These are phyloP conservation scores for Fusarium sp. DNA, from an alignment of 2,329 filamentous ascomycete genomes.

Conservation along the genomic window DNA sequence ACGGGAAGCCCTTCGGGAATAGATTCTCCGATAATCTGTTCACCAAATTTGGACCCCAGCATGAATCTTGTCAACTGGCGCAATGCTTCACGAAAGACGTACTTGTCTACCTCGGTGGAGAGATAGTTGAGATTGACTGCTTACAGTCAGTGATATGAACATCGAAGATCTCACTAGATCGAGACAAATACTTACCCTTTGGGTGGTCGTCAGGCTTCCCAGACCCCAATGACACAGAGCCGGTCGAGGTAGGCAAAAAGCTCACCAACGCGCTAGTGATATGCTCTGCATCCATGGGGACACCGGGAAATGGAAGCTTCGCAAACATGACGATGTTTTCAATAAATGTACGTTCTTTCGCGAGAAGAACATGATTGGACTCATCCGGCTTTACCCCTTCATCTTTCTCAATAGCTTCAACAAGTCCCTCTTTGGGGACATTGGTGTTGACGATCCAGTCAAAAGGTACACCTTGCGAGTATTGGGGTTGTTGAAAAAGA, in stretches of 20 bases:
- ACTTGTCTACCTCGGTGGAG: slow-evolving; percentile 42
- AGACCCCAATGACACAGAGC: slow-evolving; percentile 38
- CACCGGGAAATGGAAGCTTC: slow-evolving; percentile 41
- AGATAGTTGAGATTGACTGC: slow-evolving; percentile 43
- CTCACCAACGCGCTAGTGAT: slow-evolving; percentile 39
- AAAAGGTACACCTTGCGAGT: slow-evolving; percentile 50
- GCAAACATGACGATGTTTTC: slow-evolving; percentile 42
- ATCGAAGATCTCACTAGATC: no score
- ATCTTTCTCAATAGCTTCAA: slow-evolving; percentile 49
- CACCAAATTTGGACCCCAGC: slow-evolving; percentile 34
- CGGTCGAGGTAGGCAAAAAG: slow-evolving; percentile 43
- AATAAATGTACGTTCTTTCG: slow-evolving; percentile 36
- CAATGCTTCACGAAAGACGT: slow-evolving; percentile 40
- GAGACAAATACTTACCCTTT: slow-evolving; percentile 27
- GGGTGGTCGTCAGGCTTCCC: slow-evolving; percentile 35
- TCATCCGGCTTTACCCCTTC: slow-evolving; percentile 49
- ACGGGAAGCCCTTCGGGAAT: slow-evolving; percentile 26
- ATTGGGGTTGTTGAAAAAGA: slow-evolving; percentile 52
- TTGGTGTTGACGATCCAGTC: slow-evolving; percentile 52
- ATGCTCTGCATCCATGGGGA: slow-evolving; percentile 37
- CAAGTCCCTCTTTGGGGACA: slow-evolving; percentile 46
- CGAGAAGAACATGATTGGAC: slow-evolving; percentile 50
- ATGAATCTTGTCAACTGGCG: slow-evolving; percentile 41
- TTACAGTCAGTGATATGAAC: not conserved
- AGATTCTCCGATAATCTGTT: slow-evolving; percentile 39